Conservation (phyloP, 345 rosid genomes). For the Zanthoxylum bungeanum region DNA sequence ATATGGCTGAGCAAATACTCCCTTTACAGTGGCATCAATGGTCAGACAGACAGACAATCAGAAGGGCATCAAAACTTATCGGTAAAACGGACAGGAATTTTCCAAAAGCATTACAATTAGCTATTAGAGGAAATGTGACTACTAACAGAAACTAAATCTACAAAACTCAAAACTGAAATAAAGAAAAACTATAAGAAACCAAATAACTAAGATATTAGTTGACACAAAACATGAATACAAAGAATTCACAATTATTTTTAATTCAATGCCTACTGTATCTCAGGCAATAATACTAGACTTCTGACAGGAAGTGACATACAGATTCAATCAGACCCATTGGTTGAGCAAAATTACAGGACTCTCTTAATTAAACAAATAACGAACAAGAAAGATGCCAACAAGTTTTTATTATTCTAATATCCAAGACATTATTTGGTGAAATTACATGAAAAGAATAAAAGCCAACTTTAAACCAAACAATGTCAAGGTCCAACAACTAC, state of each 20-base stretch:
- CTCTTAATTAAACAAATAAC: neutral
- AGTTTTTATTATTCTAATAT: neutral
- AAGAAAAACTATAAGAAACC: neutral
- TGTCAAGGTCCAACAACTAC: slow-evolving; percentile 9
- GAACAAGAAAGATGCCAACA: neutral
- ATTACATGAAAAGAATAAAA: neutral
- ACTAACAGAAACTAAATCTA: neutral
- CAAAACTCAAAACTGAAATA: neutral
- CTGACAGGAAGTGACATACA: neutral
- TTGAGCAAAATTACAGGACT: neutral
- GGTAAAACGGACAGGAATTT: too few relatives aligned
- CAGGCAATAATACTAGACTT: neutral
- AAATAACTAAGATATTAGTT: neutral
- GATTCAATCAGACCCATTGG: neutral
- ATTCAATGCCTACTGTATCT: too few relatives aligned
- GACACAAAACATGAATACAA: neutral
- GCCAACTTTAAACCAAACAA: neutral
- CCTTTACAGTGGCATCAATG: too few relatives aligned
- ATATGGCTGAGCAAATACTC: too few relatives aligned
- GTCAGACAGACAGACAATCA: too few relatives aligned
- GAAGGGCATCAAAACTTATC: too few relatives aligned
- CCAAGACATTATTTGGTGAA: neutral
- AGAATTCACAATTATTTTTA: neutral
- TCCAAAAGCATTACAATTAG: neutral
- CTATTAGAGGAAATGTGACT: neutral